Evolutionary conservation across 1,284 basidiomycete genomes (phyloP).

Genomic region (Xerocomus minutiporus): DNA sequence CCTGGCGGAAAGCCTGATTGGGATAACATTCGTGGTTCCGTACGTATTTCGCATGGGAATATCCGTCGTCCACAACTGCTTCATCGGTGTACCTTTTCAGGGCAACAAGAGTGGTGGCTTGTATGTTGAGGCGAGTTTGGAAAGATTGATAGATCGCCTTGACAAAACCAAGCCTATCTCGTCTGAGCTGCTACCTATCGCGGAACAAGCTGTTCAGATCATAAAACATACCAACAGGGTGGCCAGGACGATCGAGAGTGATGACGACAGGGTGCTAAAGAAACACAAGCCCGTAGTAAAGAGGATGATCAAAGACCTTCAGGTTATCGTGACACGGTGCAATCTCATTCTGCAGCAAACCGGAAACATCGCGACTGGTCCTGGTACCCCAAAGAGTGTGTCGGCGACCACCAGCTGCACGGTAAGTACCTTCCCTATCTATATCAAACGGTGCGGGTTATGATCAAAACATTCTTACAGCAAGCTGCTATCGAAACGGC

Average conservation of each 20-base stretch:
- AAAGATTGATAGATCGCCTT: slow-evolving; percentile 9
- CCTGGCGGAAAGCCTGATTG: slow-evolving; percentile 15
- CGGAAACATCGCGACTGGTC: slow-evolving; percentile 14
- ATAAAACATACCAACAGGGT: slow-evolving; percentile 4
- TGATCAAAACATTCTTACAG: neutral
- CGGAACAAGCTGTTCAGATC: slow-evolving; percentile 3
- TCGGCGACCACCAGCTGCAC: neutral
- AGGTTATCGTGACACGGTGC: slow-evolving; percentile 15
- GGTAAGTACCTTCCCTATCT: neutral
- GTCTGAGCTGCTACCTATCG: slow-evolving; percentile 10
- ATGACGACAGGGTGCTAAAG: slow-evolving; percentile 4
- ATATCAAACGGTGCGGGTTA: neutral
- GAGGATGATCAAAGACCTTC: slow-evolving; percentile 13
- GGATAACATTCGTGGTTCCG: slow-evolving; percentile 14
- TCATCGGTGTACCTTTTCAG: neutral
- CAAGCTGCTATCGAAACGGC: slow-evolving; percentile 11
- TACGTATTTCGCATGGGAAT: neutral
- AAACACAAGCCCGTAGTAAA: slow-evolving; percentile 9
- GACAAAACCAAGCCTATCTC: slow-evolving; percentile 17
- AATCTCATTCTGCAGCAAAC: slow-evolving; percentile 21
- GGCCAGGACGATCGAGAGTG: slow-evolving; percentile 6
- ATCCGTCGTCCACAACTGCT: neutral
- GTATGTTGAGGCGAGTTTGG: slow-evolving; percentile 15
- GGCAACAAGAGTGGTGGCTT: slow-evolving; percentile 15
- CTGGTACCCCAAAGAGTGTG: slow-evolving; percentile 16